phyloP scores from a whole-genome alignment of 192 early-diverging fungal genomes.

The Backusella macrospora region DNA sequence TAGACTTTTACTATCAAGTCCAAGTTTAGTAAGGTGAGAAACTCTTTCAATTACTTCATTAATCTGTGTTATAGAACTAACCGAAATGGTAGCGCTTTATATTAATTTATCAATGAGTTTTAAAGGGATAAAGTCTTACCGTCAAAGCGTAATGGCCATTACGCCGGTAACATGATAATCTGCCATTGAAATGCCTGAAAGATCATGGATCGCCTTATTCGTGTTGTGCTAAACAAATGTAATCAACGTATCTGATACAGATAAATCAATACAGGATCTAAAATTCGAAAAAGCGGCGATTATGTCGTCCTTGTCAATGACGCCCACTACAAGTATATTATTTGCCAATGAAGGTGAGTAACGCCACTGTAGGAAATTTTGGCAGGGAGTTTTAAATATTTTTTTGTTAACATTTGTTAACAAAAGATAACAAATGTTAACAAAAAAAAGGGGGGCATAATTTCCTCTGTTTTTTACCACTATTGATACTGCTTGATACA shows the following conservation, averaged over 20 bases:
- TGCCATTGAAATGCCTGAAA: constrained; percentile 80
- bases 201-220: constrained; percentile 51
- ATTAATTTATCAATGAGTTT: neutral
- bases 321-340: constrained; percentile 54
- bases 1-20: neutral
- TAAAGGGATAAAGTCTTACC: constrained; percentile 29
- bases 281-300: constrained; percentile 55
- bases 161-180: constrained; percentile 52
- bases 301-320: constrained; percentile 58
- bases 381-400: no score
- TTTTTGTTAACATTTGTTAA: no score
- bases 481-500: no score
- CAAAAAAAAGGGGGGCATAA: no score
- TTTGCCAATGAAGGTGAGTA: constrained; percentile 53
- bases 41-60: neutral
- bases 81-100: neutral
- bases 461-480: no score
- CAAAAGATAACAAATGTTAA: no score
- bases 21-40: neutral
- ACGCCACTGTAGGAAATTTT: no score
- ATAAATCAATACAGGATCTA: constrained; percentile 51
- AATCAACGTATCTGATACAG: constrained; percentile 49
- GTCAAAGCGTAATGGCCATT: constrained; percentile 46
- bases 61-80: neutral
- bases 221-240: constrained; percentile 59